Conservation (phyloP, 2,329 filamentous ascomycete genomes). For the Plectosphaerella sp. region DNA sequence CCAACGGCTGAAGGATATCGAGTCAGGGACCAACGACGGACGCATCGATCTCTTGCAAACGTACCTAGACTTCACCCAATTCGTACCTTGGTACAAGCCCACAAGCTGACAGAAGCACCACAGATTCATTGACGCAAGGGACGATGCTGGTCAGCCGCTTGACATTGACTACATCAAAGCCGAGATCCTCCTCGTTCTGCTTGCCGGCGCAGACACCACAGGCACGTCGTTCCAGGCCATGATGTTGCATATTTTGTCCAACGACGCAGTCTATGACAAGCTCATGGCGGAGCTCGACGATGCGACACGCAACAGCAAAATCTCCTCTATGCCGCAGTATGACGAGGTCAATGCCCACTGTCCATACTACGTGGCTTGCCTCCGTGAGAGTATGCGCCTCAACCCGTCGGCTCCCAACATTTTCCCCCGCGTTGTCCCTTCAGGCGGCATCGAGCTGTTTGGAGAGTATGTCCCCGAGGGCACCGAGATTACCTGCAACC, state of each 20-base stretch:
- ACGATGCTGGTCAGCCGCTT: conserved; percentile 38
- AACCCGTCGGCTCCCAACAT: conserved; percentile 46
- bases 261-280: conserved; percentile 34
- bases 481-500: conserved; percentile 39
- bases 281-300: conserved; percentile 42
- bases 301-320: conserved; percentile 24
- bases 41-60: conserved; percentile 51
- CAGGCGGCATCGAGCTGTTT: conserved; percentile 23
- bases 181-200: conserved; percentile 45
- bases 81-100: neutral
- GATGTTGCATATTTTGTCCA: conserved; percentile 34
- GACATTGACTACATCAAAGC: conserved; percentile 47
- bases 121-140: conserved; percentile 38
- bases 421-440: conserved; percentile 37
- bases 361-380: conserved; percentile 45
- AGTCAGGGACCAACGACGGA: conserved; percentile 34
- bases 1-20: conserved; percentile 41
- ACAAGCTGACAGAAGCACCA: neutral
- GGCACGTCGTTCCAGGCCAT: conserved; percentile 45
- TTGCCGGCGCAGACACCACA: conserved; percentile 49
- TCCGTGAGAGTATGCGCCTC: conserved; percentile 45
- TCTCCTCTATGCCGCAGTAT: conserved; percentile 31
- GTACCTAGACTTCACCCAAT: conserved; percentile 12
- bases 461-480: conserved; percentile 27
- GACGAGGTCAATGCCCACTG: conserved; percentile 33